These are phyloP conservation scores for Jackrogersella multiformis DNA, from an alignment of 495 filamentous ascomycete genomes.

Conservation along the genomic window DNA sequence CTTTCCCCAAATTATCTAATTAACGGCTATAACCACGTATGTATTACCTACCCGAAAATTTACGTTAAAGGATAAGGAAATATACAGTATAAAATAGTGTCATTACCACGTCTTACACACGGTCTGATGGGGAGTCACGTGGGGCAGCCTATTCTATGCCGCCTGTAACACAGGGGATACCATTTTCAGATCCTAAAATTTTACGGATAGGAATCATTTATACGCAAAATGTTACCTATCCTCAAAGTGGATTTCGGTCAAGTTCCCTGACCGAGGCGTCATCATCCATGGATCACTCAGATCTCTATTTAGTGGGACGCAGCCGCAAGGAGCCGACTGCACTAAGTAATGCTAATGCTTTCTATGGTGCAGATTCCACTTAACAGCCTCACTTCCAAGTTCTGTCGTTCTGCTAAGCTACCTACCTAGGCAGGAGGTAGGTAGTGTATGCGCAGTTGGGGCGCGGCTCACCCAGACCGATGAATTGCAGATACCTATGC, in stretches of 20 bases:
- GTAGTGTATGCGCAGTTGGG: slow-evolving; percentile 16
- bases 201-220: no score
- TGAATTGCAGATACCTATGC: slow-evolving; percentile 24
- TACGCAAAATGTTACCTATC: slow-evolving; percentile 4
- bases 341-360: no score
- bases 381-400: slow-evolving; percentile 40
- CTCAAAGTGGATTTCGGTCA: slow-evolving; percentile 32
- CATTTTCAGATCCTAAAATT: no score
- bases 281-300: slow-evolving; percentile 20
- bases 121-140: no score
- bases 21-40: no score
- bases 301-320: slow-evolving; percentile 35
- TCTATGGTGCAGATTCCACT: slow-evolving; percentile 29
- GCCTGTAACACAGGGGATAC: no score
- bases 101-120: no score
- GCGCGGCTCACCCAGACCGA: slow-evolving; percentile 19
- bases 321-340: background rate
- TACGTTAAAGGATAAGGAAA: no score
- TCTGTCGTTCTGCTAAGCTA: slow-evolving; percentile 17
- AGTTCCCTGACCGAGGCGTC: slow-evolving; percentile 11
- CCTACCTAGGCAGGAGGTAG: background rate
- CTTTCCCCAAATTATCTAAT: no score
- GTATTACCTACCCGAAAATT: no score
- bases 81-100: no score
- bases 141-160: no score